These are phyloP conservation scores for Knufia fluminis DNA, from an alignment of 2,329 filamentous ascomycete species.

Conservation along the genomic window DNA sequence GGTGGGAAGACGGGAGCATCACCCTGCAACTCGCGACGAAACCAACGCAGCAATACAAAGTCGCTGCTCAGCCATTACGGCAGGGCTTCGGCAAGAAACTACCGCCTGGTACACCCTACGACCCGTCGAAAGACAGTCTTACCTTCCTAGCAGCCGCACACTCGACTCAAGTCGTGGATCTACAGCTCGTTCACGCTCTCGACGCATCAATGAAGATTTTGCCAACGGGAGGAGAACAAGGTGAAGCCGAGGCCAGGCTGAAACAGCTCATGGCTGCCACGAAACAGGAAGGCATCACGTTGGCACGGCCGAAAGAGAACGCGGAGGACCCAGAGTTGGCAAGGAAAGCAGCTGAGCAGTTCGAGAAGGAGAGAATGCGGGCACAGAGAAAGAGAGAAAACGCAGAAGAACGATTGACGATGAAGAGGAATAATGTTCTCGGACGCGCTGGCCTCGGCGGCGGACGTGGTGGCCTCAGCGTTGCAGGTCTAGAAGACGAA, in stretches of 20 bases:
- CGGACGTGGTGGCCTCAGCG: slow-evolving; percentile 42
- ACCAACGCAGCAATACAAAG: slow-evolving; percentile 51
- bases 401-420: slow-evolving; percentile 46
- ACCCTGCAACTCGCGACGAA: slow-evolving; percentile 57
- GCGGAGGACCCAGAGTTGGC: slow-evolving; percentile 55
- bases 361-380: slow-evolving; percentile 50
- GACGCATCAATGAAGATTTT: slow-evolving; percentile 51
- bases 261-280: slow-evolving; percentile 52
- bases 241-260: slow-evolving; percentile 53
- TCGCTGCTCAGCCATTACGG: slow-evolving; percentile 46
- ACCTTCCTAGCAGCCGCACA: slow-evolving; percentile 53
- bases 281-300: slow-evolving; percentile 42
- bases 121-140: slow-evolving; percentile 50
- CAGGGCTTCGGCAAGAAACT: slow-evolving; percentile 37
- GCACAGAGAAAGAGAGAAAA: slow-evolving; percentile 46
- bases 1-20: slow-evolving; percentile 59
- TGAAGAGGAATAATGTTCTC: slow-evolving; percentile 38
- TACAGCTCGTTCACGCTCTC: slow-evolving; percentile 54
- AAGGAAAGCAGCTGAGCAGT: slow-evolving; percentile 49
- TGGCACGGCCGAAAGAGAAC: slow-evolving; percentile 27
- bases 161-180: slow-evolving; percentile 46
- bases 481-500: slow-evolving; percentile 51
- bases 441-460: slow-evolving; percentile 41
- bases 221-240: slow-evolving; percentile 46
- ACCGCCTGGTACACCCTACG: slow-evolving; percentile 33